A percentile compares a stretch with the other conserved stretches of the same genome.
Conservation (phyloP, 371 early-diverging fungal species). For the Basidiobolus heterosporus region DNA sequence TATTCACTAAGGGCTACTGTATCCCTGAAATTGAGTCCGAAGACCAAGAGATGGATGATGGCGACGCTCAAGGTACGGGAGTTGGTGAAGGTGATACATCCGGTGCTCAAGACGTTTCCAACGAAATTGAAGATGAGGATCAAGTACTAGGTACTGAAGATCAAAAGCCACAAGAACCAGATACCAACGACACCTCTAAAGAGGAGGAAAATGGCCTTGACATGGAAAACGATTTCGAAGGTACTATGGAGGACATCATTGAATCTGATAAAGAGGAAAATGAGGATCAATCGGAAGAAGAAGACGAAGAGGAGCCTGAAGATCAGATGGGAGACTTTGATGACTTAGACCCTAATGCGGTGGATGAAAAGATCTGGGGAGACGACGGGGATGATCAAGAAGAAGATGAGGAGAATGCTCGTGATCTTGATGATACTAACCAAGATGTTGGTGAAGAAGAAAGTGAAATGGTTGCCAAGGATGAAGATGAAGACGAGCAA, state of each 20-base stretch:
- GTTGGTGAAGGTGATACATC: conserved; percentile 93
- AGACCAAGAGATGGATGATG: conserved; percentile 24
- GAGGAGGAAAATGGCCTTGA: conserved; percentile 88
- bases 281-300: conserved; percentile 34
- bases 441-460: conserved; percentile 29
- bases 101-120: conserved; percentile 86
- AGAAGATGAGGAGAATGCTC: conserved; percentile 37
- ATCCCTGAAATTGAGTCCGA: conserved; percentile 52
- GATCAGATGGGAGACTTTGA: conserved; percentile 53
- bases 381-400: conserved; percentile 62
- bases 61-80: conserved; percentile 46
- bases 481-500: conserved; percentile 27
- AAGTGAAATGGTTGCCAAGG: conserved; percentile 50
- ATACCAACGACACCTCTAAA: conserved; percentile 18
- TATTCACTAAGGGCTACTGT: conserved; percentile 74
- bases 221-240: conserved; percentile 92
- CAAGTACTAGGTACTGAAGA: conserved; percentile 80
- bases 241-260: conserved; percentile 75
- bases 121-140: conserved; percentile 91
- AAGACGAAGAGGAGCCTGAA: conserved; percentile 24
- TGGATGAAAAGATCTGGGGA: conserved; percentile 95
- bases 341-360: conserved; percentile 76
- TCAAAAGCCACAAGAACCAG: conserved; percentile 38
- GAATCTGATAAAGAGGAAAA: conserved; percentile 36
- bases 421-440: conserved; percentile 23